Conservation (phyloP, 257 asterid genomes). For the Petrea volubilis region DNA sequence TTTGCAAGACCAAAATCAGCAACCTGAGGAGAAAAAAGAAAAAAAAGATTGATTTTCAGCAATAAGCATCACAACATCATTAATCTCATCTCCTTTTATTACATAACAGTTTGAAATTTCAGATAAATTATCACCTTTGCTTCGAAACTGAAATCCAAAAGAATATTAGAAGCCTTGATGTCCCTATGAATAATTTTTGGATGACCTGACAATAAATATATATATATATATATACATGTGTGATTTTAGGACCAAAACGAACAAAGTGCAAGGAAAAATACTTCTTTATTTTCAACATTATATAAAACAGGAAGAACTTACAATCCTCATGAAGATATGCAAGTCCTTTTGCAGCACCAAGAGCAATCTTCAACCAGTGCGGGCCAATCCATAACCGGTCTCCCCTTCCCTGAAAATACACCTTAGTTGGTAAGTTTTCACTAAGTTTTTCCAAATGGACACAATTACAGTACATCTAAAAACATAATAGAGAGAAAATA, state of each 20-base stretch:
- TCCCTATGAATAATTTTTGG: conserved; percentile 94
- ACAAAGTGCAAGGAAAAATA: not conserved
- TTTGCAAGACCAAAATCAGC: conserved; percentile 97
- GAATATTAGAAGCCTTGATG: conserved; percentile 91
- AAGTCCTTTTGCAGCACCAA: conserved; percentile 65
- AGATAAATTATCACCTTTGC: conserved; percentile 51
- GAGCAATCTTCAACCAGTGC: conserved; percentile 54
- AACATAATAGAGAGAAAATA: not conserved
- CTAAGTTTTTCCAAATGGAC: not conserved
- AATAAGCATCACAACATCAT: conserved; percentile 2
- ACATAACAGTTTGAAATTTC: conserved; percentile 10
- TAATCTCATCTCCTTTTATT: conserved; percentile 8
- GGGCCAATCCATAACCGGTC: conserved; percentile 57
- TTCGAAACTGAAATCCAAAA: conserved; percentile 79
- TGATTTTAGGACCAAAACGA: not conserved
- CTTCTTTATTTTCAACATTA: not conserved
- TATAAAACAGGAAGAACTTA: conserved; percentile 29
- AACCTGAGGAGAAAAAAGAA: conserved; percentile 62
- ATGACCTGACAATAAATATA: conserved; percentile 65
- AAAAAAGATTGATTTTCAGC: conserved; percentile 20
- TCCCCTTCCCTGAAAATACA: conserved; percentile 43
- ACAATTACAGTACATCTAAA: not conserved
- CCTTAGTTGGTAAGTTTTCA: not conserved
- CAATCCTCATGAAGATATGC: conserved; percentile 67
- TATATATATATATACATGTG: too few relatives aligned